These are phyloP conservation scores for Scheffersomyces lignosus DNA, from an alignment of 805 yeast genomes.

Conservation along the genomic window DNA sequence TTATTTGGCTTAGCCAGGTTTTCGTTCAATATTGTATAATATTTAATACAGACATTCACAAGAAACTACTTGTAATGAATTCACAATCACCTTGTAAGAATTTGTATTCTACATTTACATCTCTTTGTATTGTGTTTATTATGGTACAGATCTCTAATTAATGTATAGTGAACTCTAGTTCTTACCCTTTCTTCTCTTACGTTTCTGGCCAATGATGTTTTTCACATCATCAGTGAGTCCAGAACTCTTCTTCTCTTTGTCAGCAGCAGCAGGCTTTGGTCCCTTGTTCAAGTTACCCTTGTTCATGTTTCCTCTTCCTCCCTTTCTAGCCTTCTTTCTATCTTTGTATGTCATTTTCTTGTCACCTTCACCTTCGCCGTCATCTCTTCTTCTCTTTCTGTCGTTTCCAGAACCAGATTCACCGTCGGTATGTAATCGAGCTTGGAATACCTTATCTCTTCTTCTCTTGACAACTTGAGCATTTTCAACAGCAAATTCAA, in stretches of 20 bases:
- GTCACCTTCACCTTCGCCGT: conserved; percentile 15
- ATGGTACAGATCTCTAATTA: background rate
- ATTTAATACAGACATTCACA: too few relatives aligned
- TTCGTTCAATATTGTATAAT: too few relatives aligned
- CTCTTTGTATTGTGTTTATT: background rate
- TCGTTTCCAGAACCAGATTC: conserved; percentile 10
- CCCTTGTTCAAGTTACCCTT: conserved; percentile 25
- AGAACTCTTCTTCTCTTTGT: conserved; percentile 20
- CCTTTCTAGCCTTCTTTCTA: conserved; percentile 26
- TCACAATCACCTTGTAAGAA: too few relatives aligned
- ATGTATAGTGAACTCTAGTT: conserved; percentile 13
- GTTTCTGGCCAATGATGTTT: conserved; percentile 65
- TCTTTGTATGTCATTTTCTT: conserved; percentile 12
- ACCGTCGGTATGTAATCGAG: conserved; percentile 20
- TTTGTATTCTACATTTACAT: too few relatives aligned
- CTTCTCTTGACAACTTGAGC: conserved; percentile 92
- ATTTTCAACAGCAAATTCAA: conserved; percentile 94
- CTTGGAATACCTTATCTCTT: conserved; percentile 58
- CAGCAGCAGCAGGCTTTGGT: conserved; percentile 1
- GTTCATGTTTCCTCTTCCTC: conserved; percentile 46
- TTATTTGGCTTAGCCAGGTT: too few relatives aligned
- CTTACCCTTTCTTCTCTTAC: conserved; percentile 61
- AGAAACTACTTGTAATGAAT: too few relatives aligned
- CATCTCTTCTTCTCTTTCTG: conserved; percentile 26
- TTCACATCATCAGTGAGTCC: conserved; percentile 56